Conservation (phyloP, 331 rosid genomes). For the Cucumis variabilis region DNA sequence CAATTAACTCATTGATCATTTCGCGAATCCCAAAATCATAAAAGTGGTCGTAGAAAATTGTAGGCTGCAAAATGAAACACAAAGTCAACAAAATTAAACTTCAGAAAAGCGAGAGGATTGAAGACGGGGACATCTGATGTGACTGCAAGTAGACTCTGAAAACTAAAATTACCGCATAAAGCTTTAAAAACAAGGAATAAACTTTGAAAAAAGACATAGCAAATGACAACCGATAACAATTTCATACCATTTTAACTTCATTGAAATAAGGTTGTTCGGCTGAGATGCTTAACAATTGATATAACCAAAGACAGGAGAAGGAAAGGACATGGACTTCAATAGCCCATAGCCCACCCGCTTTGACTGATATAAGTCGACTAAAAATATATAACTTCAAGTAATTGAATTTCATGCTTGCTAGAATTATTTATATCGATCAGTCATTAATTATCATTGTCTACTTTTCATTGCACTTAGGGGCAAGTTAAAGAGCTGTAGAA, state of each 20-base stretch:
- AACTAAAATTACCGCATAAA: not conserved
- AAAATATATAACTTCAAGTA: not conserved
- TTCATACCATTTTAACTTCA: not conserved
- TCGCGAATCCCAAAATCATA: conserved; percentile 77
- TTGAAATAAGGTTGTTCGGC: not conserved
- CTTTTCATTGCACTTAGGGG: not conserved
- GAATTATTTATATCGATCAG: not conserved
- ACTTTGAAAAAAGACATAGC: too few species aligned
- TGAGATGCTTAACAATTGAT: not conserved
- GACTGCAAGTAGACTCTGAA: conserved; percentile 1
- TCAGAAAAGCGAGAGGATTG: not conserved
- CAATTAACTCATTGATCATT: conserved; percentile 61
- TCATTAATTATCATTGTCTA: not conserved
- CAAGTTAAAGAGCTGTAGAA: not conserved
- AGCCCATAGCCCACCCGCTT: not conserved
- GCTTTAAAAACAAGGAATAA: not conserved
- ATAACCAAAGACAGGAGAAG: not conserved
- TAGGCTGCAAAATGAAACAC: conserved; percentile 56
- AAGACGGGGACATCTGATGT: not conserved
- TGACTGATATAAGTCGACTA: not conserved
- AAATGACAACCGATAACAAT: not conserved
- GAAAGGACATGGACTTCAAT: not conserved
- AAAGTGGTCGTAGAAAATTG: conserved; percentile 75
- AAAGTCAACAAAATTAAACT: conserved; percentile 7
- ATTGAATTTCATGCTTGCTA: conserved; percentile 9